phyloP scores from a whole-genome alignment of 116 monocot species.

The Posidonia oceanica region DNA sequence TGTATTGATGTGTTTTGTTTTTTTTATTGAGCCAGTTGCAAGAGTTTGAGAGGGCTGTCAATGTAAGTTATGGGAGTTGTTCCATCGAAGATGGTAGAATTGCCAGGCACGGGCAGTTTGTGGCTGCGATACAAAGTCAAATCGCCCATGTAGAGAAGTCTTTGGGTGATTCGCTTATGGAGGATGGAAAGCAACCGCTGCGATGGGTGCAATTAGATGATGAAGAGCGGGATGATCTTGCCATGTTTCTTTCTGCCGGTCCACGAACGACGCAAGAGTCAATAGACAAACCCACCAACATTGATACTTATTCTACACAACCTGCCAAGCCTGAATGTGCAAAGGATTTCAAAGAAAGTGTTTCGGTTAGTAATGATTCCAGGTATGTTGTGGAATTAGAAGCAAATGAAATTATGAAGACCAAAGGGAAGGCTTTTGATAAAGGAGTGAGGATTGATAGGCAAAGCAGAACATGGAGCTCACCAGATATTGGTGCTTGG shows the following conservation, averaged over 20 bases:
- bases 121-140: slow-evolving; percentile 23
- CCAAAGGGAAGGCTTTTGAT: slow-evolving; percentile 2
- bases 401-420: slow-evolving; percentile 13
- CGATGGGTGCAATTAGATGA: slow-evolving; percentile 61
- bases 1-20: slow-evolving; percentile 2
- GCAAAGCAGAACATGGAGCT: slow-evolving; percentile 13
- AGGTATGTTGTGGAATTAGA: slow-evolving; percentile 16
- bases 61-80: slow-evolving; percentile 27
- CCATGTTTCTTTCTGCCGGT: slow-evolving; percentile 42
- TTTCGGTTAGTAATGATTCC: slow-evolving; percentile 11
- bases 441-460: slow-evolving; percentile 11
- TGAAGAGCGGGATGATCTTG: slow-evolving; percentile 60
- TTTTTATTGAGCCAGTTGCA: slow-evolving; percentile 38
- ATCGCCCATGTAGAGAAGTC: slow-evolving; percentile 24
- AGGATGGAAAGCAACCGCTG: slow-evolving; percentile 43
- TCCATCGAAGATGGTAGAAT: slow-evolving; percentile 21
- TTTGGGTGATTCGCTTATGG: slow-evolving; percentile 25
- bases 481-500: slow-evolving; percentile 33
- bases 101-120: slow-evolving; percentile 30
- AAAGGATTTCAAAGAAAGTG: slow-evolving; percentile 13
- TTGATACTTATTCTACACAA: not conserved
- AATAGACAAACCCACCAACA: not conserved
- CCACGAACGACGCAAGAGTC: slow-evolving; percentile 3
- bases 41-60: slow-evolving; percentile 58
- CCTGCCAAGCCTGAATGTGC: not conserved